These are phyloP conservation scores for Trametes villosa DNA, from an alignment of 768 basidiomycete species.

Conservation along the genomic window DNA sequence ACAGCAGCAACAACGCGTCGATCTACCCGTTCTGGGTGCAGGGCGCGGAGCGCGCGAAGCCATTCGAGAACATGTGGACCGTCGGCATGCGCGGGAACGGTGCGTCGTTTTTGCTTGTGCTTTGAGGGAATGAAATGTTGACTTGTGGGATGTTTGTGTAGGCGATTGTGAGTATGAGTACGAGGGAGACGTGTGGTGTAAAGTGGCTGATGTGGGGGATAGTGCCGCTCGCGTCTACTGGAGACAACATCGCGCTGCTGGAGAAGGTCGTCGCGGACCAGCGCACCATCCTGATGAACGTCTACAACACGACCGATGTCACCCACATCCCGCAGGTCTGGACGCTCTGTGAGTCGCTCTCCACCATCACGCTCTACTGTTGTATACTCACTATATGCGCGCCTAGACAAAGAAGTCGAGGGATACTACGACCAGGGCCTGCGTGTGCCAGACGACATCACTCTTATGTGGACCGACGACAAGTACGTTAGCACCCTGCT, in stretches of 20 bases:
- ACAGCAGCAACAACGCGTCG: constrained; percentile 53
- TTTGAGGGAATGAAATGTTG: neutral
- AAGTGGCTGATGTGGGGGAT: neutral
- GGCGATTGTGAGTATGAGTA: constrained; percentile 46
- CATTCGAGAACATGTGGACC: constrained; percentile 66
- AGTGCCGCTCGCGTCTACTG: constrained; percentile 56
- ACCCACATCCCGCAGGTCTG: constrained; percentile 66
- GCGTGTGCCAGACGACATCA: constrained; percentile 66
- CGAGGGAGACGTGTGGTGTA: neutral
- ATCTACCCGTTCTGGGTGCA: constrained; percentile 67
- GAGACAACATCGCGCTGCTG: constrained; percentile 53
- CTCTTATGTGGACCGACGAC: constrained; percentile 72
- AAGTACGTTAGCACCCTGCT: constrained; percentile 45
- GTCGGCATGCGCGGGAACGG: constrained; percentile 69
- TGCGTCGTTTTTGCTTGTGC: neutral
- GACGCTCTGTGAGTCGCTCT: constrained; percentile 51
- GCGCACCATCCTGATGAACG: constrained; percentile 57
- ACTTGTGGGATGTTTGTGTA: constrained; percentile 24
- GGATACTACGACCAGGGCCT: constrained; percentile 68
- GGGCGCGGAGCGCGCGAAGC: constrained; percentile 60
- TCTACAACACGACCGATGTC: constrained; percentile 51
- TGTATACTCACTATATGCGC: neutral
- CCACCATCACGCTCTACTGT: too few relatives aligned
- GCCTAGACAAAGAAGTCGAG: constrained; percentile 60
- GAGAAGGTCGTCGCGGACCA: constrained; percentile 64